phyloP scores from a whole-genome alignment of 345 rosid genomes.

The Conringia planisiliqua region DNA sequence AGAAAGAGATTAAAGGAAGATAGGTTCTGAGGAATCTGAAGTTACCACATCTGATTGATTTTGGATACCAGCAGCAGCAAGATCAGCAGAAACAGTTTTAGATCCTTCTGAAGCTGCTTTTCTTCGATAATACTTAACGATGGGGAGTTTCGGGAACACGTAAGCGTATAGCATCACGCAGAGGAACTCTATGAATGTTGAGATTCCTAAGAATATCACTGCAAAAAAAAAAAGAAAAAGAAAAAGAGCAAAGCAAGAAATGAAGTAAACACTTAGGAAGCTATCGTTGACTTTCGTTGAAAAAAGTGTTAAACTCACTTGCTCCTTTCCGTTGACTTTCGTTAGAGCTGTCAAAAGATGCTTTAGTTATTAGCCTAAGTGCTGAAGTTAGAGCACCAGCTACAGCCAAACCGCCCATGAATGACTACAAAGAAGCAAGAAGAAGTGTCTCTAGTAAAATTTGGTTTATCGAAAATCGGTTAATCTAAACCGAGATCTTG shows the following conservation, averaged over 20 bases:
- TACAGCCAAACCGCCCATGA: slow-evolving; percentile 84
- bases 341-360: slow-evolving; percentile 60
- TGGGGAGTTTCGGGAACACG: slow-evolving; percentile 67
- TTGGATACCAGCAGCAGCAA: slow-evolving; percentile 86
- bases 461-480: background rate
- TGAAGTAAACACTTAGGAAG: background rate
- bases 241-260: background rate
- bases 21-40: background rate
- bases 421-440: slow-evolving; percentile 50
- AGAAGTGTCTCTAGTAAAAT: background rate
- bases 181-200: slow-evolving; percentile 57
- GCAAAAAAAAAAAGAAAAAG: background rate
- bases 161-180: slow-evolving; percentile 65
- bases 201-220: slow-evolving; percentile 82
- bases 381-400: slow-evolving; percentile 80
- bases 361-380: slow-evolving; percentile 70
- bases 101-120: slow-evolving; percentile 92
- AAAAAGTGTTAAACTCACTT: slow-evolving; percentile 50
- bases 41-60: slow-evolving; percentile 29
- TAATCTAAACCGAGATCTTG: background rate
- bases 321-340: slow-evolving; percentile 79
- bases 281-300: slow-evolving; percentile 47
- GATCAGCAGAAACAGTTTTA: slow-evolving; percentile 78
- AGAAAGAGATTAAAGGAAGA: too few species aligned
- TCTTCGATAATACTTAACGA: slow-evolving; percentile 75